Base-by-base conservation (phyloP, 441 rosid species). In the Bocquillonia castaneifolia region DNA sequence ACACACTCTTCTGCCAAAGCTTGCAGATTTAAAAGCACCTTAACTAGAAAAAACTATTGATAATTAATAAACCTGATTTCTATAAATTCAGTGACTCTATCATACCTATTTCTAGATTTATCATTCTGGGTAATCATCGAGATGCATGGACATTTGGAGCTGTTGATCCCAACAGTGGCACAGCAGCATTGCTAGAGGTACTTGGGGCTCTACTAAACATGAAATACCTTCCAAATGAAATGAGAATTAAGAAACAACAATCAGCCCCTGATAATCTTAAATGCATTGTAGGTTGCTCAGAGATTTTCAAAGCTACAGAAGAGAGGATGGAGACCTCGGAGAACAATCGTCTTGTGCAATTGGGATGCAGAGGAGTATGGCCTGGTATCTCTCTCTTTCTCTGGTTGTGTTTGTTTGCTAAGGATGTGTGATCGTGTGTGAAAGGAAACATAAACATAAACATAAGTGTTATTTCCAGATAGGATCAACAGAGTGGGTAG, bases 331-430 rank as follows among this genome's bases (percentile, higher is more conserved):
- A 89, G 74, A 77, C 96, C 97, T 63, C 75, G 93, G 50, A 68
- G 92, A 75, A 88, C 96, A 31, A 87, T 91, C 34, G 23, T 90
- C 59, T 70, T 91, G 58, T 91, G 97, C 82, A 91, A 85, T 57
- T 93, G 97, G 98, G 98, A 91, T 60, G 97, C 97, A 13, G 97
- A 93, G 86, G 96, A 93, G 76, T 90, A 90, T 67, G 90, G 90
- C 58, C 80, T 93, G 94, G 97, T 93, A 66, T 81, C 68, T 82
- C 69, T 44, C 69, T 61, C 64, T 44, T 63, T 66, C 66, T 18
- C 50, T 68, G 60, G 29, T 68, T 72, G 34, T 22, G 10, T 37
- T 53, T 34, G 26, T 31, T 13, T 48, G 50, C 56, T 42, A 3
- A 42, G 6, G 18, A 18, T 48, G 25, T 48, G 54, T 45, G 20